Conservation (phyloP, 1,284 basidiomycete species). For the Polyporus tsugae region DNA sequence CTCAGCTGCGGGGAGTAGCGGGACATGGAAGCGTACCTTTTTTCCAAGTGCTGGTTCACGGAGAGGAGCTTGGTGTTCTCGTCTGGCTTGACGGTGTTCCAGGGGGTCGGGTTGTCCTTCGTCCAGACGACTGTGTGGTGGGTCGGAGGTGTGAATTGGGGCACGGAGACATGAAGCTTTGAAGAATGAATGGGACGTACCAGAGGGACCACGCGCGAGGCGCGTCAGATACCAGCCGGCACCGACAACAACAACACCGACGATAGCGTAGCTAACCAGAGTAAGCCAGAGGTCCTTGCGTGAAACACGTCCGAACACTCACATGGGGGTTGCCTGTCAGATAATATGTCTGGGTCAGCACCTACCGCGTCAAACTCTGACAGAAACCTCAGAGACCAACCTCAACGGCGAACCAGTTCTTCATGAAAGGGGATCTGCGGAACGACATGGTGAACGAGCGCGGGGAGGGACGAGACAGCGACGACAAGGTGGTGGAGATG, state of each 20-base stretch:
- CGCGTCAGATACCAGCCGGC: slow-evolving; percentile 77
- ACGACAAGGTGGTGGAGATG: slow-evolving; percentile 22
- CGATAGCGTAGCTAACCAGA: slow-evolving; percentile 67
- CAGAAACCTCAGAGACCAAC: slow-evolving; percentile 44
- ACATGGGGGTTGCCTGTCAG: slow-evolving; percentile 80
- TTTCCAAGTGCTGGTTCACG: slow-evolving; percentile 77
- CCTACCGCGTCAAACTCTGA: not conserved
- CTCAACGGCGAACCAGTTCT: slow-evolving; percentile 86
- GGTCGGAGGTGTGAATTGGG: not conserved
- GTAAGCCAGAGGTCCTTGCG: slow-evolving; percentile 13
- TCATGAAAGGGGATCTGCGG: slow-evolving; percentile 55
- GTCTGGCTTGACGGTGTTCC: slow-evolving; percentile 77
- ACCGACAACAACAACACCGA: slow-evolving; percentile 70
- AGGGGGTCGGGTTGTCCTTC: slow-evolving; percentile 81
- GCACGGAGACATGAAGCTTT: not conserved
- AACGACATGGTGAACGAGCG: slow-evolving; percentile 38
- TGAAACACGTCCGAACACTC: slow-evolving; percentile 41
- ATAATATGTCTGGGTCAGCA: slow-evolving; percentile 9
- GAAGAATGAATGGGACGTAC: slow-evolving; percentile 51
- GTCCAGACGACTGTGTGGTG: slow-evolving; percentile 75
- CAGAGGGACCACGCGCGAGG: slow-evolving; percentile 72
- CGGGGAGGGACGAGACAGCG: slow-evolving; percentile 13
- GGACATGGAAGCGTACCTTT: slow-evolving; percentile 54
- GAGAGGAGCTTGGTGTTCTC: slow-evolving; percentile 75
- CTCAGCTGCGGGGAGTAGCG: slow-evolving; percentile 6